These are phyloP conservation scores for Wickerhamiella brachini DNA, from an alignment of 805 yeast genomes.

Conservation along the genomic window DNA sequence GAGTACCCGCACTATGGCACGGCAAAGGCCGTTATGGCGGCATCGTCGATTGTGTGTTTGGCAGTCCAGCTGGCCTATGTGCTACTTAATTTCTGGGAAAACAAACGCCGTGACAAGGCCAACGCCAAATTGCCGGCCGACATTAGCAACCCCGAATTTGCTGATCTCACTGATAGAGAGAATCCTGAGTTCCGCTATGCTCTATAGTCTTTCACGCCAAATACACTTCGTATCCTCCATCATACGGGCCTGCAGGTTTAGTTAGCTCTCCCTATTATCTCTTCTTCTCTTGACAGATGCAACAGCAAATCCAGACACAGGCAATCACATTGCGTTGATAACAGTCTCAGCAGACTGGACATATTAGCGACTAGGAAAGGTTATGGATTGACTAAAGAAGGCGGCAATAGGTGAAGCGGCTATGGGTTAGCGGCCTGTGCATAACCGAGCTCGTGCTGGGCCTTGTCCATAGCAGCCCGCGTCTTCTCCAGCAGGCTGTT, in stretches of 20 bases:
- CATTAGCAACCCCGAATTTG: constrained; percentile 19
- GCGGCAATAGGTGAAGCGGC: too few relatives aligned
- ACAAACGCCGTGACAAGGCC: constrained; percentile 6
- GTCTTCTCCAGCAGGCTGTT: constrained; percentile 42
- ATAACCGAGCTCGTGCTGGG: constrained; percentile 22
- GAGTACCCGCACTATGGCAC: constrained; percentile 50
- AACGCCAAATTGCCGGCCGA: constrained; percentile 3
- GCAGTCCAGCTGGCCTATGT: not conserved
- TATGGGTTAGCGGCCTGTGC: constrained; percentile 7
- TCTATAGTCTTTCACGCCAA: not conserved
- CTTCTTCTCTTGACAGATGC: too few relatives aligned
- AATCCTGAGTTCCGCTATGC: constrained; percentile 38
- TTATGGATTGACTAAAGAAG: too few relatives aligned
- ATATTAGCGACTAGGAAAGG: too few relatives aligned
- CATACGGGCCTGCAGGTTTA: too few relatives aligned
- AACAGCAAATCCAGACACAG: too few relatives aligned
- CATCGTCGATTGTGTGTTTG: constrained; percentile 23
- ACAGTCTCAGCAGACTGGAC: too few relatives aligned
- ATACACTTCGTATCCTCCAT: too few relatives aligned
- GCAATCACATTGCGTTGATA: too few relatives aligned
- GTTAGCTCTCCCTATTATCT: too few relatives aligned
- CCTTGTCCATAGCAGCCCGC: constrained; percentile 41
- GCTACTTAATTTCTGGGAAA: constrained; percentile 4
- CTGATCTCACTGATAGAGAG: constrained; percentile 39
- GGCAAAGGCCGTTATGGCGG: constrained; percentile 46